Evolutionary conservation across 495 filamentous ascomycete species (phyloP).

Genomic region (Hyaloscypha variabilis): DNA sequence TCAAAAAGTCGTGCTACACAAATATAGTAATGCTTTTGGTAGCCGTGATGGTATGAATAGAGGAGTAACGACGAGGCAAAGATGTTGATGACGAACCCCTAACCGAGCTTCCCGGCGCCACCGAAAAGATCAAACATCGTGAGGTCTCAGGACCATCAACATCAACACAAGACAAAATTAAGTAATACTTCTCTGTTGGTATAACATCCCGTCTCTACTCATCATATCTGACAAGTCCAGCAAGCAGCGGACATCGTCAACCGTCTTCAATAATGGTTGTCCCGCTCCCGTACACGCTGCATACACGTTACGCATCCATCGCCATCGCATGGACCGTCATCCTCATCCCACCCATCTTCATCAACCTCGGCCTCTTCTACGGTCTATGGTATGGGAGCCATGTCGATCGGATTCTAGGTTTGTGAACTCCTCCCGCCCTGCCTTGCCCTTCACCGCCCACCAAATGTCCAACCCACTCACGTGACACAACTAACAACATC

Average conservation of each 20-base stretch:
- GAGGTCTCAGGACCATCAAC: not conserved
- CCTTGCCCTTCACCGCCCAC: not conserved
- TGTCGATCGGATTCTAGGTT: slow-evolving; percentile 23
- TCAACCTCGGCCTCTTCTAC: slow-evolving; percentile 27
- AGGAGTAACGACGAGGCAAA: too few relatives aligned
- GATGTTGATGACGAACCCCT: not conserved
- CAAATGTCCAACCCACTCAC: not conserved
- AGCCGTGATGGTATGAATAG: too few relatives aligned
- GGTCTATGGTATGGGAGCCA: slow-evolving; percentile 25
- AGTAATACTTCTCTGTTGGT: not conserved
- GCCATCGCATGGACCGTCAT: slow-evolving; percentile 28
- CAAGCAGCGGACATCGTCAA: not conserved
- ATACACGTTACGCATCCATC: slow-evolving; percentile 21
- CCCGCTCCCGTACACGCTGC: slow-evolving; percentile 27
- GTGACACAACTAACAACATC: slow-evolving; percentile 1
- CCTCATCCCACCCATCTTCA: slow-evolving; percentile 25
- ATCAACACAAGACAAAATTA: not conserved
- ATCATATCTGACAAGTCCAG: not conserved
- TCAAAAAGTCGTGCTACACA: too few relatives aligned
- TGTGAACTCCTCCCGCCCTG: not conserved
- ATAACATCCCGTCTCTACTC: not conserved
- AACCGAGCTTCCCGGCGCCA: slow-evolving; percentile 4
- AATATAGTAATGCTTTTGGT: too few relatives aligned
- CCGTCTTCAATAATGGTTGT: slow-evolving; percentile 10
- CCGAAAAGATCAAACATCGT: not conserved